phyloP scores from a whole-genome alignment of 139 green algal genomes.

The Chlamydomonas sp. region DNA sequence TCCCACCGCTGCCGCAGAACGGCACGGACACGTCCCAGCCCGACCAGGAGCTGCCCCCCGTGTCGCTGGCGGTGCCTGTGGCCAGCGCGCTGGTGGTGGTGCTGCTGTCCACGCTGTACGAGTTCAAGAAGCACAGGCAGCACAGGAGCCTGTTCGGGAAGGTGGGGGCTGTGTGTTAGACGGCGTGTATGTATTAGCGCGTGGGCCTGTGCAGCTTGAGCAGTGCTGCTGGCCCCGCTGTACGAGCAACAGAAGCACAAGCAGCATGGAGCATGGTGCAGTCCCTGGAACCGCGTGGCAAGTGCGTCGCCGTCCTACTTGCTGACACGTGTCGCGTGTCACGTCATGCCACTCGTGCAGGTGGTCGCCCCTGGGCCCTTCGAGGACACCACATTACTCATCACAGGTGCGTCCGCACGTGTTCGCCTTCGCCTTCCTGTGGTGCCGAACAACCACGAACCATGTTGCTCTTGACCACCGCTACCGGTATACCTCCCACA shows the following conservation, averaged over 20 bases:
- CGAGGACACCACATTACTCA: constrained; percentile 44
- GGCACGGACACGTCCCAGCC: neutral
- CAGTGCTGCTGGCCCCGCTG: neutral
- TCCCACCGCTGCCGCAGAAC: neutral
- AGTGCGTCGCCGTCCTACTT: too few species aligned
- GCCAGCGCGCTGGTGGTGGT: constrained; percentile 36
- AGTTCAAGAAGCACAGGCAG: constrained; percentile 39
- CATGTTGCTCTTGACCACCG: too few species aligned
- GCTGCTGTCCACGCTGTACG: constrained; percentile 35
- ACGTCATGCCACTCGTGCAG: neutral
- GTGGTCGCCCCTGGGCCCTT: constrained; percentile 34
- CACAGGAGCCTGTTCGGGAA: constrained; percentile 45
- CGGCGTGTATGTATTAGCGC: too few species aligned
- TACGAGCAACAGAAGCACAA: too few species aligned
- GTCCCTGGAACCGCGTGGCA: too few species aligned
- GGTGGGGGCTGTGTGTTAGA: neutral
- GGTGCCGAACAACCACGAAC: neutral
- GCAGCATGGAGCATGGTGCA: too few species aligned
- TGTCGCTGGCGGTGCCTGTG: constrained; percentile 37
- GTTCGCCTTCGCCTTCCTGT: neutral
- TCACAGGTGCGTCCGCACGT: neutral
- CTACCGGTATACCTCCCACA: too few species aligned
- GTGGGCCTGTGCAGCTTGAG: neutral
- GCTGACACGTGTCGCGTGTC: too few species aligned
- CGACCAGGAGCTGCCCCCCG: constrained; percentile 11